phyloP scores from a whole-genome alignment of 169 alveolate genomes.

The Plasmodium relictum region DNA sequence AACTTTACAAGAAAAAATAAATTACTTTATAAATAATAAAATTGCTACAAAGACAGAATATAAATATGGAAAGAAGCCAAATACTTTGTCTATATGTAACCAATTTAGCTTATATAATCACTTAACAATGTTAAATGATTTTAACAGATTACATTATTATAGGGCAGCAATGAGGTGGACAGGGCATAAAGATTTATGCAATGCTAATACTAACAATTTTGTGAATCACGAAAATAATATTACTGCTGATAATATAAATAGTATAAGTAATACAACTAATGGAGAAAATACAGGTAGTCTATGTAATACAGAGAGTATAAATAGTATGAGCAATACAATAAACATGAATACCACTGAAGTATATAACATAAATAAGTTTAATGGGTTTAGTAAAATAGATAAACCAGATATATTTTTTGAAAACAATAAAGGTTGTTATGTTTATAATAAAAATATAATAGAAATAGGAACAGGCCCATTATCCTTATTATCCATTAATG shows the following conservation, averaged over 20 bases:
- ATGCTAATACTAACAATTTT: not conserved
- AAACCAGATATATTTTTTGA: conserved; percentile 55
- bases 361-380: not conserved
- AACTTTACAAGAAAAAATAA: conserved; percentile 80
- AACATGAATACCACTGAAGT: conserved; percentile 4
- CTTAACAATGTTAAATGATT: conserved; percentile 87
- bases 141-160: conserved; percentile 87
- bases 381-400: conserved; percentile 4
- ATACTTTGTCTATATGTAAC: conserved; percentile 84
- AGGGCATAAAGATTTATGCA: conserved; percentile 76
- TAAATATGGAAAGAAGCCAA: conserved; percentile 84
- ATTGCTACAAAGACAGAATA: conserved; percentile 83
- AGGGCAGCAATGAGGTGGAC: conserved; percentile 89
- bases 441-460: conserved; percentile 83
- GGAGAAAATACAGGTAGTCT: conserved; percentile 2
- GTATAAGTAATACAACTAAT: conserved; percentile 18
- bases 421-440: conserved; percentile 73
- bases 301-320: conserved; percentile 15
- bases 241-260: conserved; percentile 27
- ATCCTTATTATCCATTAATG: conserved; percentile 88
- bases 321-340: conserved; percentile 28
- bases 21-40: conserved; percentile 77
- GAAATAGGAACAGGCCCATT: conserved; percentile 92
- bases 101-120: conserved; percentile 86
- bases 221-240: not conserved